These are phyloP conservation scores for Ormosia semicastrata DNA, from an alignment of 306 rosid species.

Conservation along the genomic window DNA sequence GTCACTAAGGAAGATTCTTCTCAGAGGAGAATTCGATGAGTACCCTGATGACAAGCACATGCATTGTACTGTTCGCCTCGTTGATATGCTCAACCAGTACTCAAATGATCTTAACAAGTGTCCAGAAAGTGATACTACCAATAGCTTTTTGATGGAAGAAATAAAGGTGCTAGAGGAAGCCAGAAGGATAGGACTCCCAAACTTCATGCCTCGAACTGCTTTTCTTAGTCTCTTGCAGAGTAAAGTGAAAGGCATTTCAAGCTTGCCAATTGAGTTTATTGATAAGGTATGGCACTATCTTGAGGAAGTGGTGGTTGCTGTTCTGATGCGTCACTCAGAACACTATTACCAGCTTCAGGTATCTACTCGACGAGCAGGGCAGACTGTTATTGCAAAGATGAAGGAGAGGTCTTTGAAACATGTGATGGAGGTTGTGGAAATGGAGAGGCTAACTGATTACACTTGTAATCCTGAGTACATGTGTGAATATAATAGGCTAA, in stretches of 20 bases:
- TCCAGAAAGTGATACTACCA: neutral
- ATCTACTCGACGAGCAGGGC: neutral
- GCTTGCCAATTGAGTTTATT: conserved; percentile 21
- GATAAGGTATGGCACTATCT: conserved; percentile 37
- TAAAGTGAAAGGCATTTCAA: conserved; percentile 24
- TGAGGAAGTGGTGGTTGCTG: conserved; percentile 20
- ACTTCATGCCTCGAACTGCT: conserved; percentile 35
- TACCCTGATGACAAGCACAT: conserved; percentile 1
- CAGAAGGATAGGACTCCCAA: neutral
- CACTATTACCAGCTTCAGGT: conserved; percentile 37
- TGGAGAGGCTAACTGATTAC: conserved; percentile 44
- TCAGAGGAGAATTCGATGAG: conserved; percentile 23
- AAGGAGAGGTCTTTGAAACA: conserved; percentile 17
- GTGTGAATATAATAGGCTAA: neutral
- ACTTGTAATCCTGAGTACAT: conserved; percentile 37
- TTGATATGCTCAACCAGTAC: neutral
- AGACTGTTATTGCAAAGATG: conserved; percentile 25
- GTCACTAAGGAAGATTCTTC: conserved; percentile 27
- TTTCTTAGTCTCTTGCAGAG: conserved; percentile 9
- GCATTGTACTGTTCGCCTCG: conserved; percentile 27
- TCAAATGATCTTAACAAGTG: neutral
- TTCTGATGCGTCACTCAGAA: conserved; percentile 27
- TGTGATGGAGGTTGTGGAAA: conserved; percentile 34
- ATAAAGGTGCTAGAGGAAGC: neutral
- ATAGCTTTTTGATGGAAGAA: conserved; percentile 2